These are phyloP conservation scores for Yamadazyma paraphyllophila DNA, from an alignment of 805 yeast species.

Conservation along the genomic window DNA sequence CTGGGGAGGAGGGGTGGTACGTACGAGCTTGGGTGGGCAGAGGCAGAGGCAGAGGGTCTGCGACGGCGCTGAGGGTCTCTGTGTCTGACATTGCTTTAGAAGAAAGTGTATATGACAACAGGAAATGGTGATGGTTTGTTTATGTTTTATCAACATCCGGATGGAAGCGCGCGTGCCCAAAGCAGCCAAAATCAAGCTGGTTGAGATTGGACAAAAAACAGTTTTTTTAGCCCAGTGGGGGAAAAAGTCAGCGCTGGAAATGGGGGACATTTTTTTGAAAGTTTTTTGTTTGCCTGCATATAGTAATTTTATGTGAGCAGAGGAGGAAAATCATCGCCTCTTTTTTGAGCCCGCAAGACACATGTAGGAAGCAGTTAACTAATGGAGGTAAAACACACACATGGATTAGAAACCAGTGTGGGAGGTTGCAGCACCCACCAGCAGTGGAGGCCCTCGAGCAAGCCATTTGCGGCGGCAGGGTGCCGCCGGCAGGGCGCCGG, in stretches of 20 bases:
- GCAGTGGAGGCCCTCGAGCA: background rate
- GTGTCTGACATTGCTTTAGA: slow-evolving; percentile 6
- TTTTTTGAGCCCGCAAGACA: slow-evolving; percentile 5
- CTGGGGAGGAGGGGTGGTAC: background rate
- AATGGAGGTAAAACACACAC: background rate
- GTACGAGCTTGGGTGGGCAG: background rate
- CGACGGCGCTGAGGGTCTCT: slow-evolving; percentile 1
- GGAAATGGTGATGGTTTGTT: slow-evolving; percentile 2
- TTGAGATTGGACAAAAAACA: no score
- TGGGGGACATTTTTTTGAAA: no score
- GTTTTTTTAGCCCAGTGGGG: no score
- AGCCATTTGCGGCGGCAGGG: no score
- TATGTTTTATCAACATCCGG: background rate
- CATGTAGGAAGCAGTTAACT: background rate
- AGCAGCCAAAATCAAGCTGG: background rate
- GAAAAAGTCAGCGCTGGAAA: no score
- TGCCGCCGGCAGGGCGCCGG: no score
- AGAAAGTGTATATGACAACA: background rate
- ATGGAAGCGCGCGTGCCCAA: background rate
- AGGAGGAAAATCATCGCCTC: slow-evolving; percentile 7
- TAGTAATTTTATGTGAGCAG: background rate
- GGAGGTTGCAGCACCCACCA: no score
- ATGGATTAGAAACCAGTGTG: background rate
- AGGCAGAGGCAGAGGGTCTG: background rate
- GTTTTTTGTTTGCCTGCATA: background rate